These are phyloP conservation scores for Neopestalotiopsis sp. DNA, from an alignment of 2,329 filamentous ascomycete species.

Conservation along the genomic window DNA sequence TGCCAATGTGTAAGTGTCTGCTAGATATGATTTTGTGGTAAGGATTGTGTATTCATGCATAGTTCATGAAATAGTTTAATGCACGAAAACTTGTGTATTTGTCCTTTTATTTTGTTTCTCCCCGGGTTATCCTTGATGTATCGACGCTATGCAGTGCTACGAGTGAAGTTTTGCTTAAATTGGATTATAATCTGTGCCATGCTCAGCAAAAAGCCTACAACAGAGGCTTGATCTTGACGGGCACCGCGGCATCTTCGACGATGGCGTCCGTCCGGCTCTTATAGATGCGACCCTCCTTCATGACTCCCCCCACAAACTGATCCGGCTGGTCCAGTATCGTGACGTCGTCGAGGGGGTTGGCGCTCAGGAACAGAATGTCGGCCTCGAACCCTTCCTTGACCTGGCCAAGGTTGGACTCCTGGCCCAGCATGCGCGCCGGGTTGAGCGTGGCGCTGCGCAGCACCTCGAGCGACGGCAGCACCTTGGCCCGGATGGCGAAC, in stretches of 20 bases:
- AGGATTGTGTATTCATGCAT: neutral
- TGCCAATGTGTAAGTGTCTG: neutral
- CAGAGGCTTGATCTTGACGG: conserved; percentile 19
- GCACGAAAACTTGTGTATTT: neutral
- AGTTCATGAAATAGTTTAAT: neutral
- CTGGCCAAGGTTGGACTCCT: conserved; percentile 50
- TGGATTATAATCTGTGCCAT: neutral
- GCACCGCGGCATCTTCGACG: conserved; percentile 19
- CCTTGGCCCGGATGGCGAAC: conserved; percentile 49
- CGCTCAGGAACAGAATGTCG: conserved; percentile 53
- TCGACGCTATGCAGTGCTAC: neutral
- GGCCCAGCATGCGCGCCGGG: conserved; percentile 49
- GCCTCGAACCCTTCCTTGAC: conserved; percentile 52
- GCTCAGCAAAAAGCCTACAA: neutral
- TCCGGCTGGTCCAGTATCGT: conserved; percentile 52
- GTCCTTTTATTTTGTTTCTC: neutral
- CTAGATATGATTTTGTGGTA: neutral
- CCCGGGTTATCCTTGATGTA: neutral
- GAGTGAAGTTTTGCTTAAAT: neutral
- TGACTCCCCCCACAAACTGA: conserved; percentile 48
- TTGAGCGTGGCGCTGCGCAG: conserved; percentile 57
- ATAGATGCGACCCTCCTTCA: conserved; percentile 56
- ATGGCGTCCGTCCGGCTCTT: conserved; percentile 27
- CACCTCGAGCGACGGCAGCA: conserved; percentile 47
- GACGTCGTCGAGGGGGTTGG: conserved; percentile 58